Base-by-base conservation (phyloP, 2,329 filamentous ascomycete species). In the Microcera coccophila region DNA sequence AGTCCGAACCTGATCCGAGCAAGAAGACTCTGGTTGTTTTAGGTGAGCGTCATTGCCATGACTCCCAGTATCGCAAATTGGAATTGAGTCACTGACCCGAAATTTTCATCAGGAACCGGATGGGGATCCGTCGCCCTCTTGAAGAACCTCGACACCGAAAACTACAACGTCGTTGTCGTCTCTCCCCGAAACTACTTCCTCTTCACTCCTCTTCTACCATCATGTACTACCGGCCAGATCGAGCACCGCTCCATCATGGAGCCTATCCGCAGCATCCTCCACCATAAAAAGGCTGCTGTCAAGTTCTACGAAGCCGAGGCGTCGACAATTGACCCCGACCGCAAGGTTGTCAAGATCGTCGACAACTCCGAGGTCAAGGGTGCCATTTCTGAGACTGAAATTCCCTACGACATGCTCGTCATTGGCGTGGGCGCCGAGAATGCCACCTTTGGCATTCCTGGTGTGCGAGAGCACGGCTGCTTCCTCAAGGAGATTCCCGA, bases 221-320 rank as follows among this genome's bases (percentile, higher is more conserved):
- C 91, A 64, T 98, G 93, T 73, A 97, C 93, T 39, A 96, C 91
- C 54, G 93, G 93, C 61, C 86, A 89, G 59, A 93, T 98, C 68
- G 93, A 98, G 78, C 93, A 97, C 75, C 89, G 93, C 66, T 97
- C 90, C 63, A 98, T 98, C 71, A 98, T 98, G 93, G 93, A 98
- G 75, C 93, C 93, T 44, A 85, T 98, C 60, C 89, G 93, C 64
- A 89, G 93, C 66, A 95, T 98, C 67, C 79, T 95, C 57, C 87
- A 90, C 62, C 87, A 93, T 74, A 97, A 97, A 80, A 90, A 88
- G 72, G 86, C 88, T 52, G 79, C 84, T 37, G 93, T 95, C 67
- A 93, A 90, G 70, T 98, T 86, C 79, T 98, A 95, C 78, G 93
- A 98, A 78, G 93, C 93, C 54, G 91, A 97, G 67, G 90, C 89